Percentiles rank a stretch among this genome's conserved stretches.
Conservation (phyloP, 805 yeast species). For the Saturnispora serradocipensis region DNA sequence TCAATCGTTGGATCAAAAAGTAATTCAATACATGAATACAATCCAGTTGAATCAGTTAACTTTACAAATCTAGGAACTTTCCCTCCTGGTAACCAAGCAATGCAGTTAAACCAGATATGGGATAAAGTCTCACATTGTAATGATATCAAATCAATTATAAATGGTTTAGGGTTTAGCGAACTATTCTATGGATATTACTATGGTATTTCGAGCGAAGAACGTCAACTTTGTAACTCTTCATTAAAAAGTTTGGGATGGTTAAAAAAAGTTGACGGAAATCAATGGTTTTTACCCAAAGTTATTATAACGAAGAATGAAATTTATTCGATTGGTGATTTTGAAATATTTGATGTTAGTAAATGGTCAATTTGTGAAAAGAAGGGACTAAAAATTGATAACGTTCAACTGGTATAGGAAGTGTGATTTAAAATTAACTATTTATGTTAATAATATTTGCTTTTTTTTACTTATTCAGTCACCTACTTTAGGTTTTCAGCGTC, state of each 20-base stretch:
- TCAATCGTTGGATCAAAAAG: slow-evolving; percentile 21
- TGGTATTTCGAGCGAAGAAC: slow-evolving; percentile 34
- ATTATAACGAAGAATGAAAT: slow-evolving; percentile 29
- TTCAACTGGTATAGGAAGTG: slow-evolving; percentile 1
- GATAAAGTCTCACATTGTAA: slow-evolving; percentile 18
- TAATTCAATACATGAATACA: slow-evolving; percentile 12
- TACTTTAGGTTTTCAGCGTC: background rate
- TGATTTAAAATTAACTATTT: background rate
- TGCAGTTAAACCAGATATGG: slow-evolving; percentile 27
- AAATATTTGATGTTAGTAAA: slow-evolving; percentile 33
- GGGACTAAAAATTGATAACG: slow-evolving; percentile 30
- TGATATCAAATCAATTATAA: slow-evolving; percentile 21
- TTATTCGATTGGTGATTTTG: slow-evolving; percentile 36
- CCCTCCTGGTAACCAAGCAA: slow-evolving; percentile 28
- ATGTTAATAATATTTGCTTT: background rate
- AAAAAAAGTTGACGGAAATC: slow-evolving; percentile 12
- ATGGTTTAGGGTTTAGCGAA: slow-evolving; percentile 27
- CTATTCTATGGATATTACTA: slow-evolving; percentile 37
- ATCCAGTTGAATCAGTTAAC: slow-evolving; percentile 13
- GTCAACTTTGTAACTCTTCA: slow-evolving; percentile 28
- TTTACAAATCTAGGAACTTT: slow-evolving; percentile 19
- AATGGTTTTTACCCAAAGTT: slow-evolving; percentile 33
- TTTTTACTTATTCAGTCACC: background rate
- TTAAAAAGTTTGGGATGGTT: slow-evolving; percentile 33
- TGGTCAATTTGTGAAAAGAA: slow-evolving; percentile 36